Evolutionary conservation across 1,284 basidiomycete species (phyloP).

Genomic region (Microbotryum silenes-acaulis): DNA sequence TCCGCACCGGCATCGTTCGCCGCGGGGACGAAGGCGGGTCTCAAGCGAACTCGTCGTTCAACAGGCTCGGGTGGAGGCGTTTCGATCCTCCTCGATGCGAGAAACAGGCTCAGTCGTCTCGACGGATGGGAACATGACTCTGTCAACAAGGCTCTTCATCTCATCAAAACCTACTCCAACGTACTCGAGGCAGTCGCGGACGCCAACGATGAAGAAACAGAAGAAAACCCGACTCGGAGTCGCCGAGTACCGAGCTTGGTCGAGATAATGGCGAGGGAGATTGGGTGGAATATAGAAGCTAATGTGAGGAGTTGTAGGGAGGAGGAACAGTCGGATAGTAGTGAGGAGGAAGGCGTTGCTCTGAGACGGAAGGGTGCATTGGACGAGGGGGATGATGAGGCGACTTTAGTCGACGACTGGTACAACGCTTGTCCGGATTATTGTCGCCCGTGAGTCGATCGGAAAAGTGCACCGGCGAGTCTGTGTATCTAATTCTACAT

Average conservation of each 20-base stretch:
- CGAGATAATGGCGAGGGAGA: not conserved
- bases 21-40: no score
- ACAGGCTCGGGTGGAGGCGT: no score
- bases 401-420: constrained; percentile 5
- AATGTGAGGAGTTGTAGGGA: constrained; percentile 1
- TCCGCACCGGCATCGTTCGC: no score
- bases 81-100: no score
- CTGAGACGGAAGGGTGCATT: not conserved
- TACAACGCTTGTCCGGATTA: constrained; percentile 4
- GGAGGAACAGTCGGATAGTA: not conserved
- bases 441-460: not conserved
- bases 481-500: no score
- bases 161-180: constrained; percentile 1
- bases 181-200: not conserved
- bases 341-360: not conserved
- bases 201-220: no score
- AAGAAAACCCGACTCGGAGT: no score
- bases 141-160: constrained; percentile 6
- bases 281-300: constrained; percentile 8
- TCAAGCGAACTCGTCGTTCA: no score
- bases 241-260: not conserved
- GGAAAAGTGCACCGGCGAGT: not conserved
- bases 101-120: no score
- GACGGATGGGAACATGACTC: no score
- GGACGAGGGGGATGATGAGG: not conserved